Evolutionary conservation across 1,284 basidiomycete genomes (phyloP).

Genomic region (Marasmius tenuissimus): DNA sequence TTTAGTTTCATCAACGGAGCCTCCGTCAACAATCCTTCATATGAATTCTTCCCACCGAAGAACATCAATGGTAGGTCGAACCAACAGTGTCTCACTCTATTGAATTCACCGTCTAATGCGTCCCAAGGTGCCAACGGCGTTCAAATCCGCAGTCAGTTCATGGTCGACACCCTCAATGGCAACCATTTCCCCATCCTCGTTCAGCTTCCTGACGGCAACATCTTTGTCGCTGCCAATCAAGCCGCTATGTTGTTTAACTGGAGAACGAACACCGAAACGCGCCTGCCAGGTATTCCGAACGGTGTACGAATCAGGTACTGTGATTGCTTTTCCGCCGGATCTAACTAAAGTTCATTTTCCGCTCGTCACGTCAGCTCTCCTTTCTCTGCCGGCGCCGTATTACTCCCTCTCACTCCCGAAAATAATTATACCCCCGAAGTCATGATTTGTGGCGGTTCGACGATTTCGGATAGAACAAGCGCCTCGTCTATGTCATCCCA

Average conservation of each 20-base stretch:
- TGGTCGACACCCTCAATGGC: slow-evolving; percentile 50
- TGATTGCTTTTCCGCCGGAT: neutral
- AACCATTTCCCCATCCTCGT: slow-evolving; percentile 61
- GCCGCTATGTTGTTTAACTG: slow-evolving; percentile 56
- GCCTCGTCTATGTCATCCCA: slow-evolving; percentile 29
- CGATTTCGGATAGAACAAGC: slow-evolving; percentile 21
- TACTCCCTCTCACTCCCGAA: slow-evolving; percentile 31
- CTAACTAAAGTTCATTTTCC: neutral
- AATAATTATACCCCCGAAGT: slow-evolving; percentile 37
- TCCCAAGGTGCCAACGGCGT: slow-evolving; percentile 23
- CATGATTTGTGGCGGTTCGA: slow-evolving; percentile 44
- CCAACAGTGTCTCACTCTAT: no score
- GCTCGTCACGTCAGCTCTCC: slow-evolving; percentile 34
- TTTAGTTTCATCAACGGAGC: slow-evolving; percentile 30
- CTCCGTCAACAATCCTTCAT: slow-evolving; percentile 33
- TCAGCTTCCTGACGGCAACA: slow-evolving; percentile 44
- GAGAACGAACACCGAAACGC: slow-evolving; percentile 42
- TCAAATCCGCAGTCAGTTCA: slow-evolving; percentile 43
- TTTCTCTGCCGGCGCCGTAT: slow-evolving; percentile 47
- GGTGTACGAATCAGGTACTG: slow-evolving; percentile 47
- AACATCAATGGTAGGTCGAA: slow-evolving; percentile 38
- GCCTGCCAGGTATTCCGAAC: slow-evolving; percentile 51
- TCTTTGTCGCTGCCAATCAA: slow-evolving; percentile 56
- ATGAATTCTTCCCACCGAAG: slow-evolving; percentile 47
- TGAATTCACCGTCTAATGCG: slow-evolving; percentile 3